phyloP scores from a whole-genome alignment of 2,329 filamentous ascomycete species.

The Colletotrichum endophyticum region DNA sequence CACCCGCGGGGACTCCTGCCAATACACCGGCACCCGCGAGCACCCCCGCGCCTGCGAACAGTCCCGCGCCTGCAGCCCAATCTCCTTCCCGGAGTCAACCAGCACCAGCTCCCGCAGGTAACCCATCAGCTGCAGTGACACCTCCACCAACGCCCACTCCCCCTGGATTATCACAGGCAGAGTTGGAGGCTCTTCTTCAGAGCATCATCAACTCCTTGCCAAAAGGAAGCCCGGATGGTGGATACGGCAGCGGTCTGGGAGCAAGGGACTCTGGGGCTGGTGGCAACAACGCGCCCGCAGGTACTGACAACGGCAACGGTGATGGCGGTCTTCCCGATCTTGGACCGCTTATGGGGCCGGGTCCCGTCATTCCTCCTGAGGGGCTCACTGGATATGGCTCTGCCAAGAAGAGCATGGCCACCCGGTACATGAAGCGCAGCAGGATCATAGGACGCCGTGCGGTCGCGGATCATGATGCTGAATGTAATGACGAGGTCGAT shows the following conservation, averaged over 20 bases:
- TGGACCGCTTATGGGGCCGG: background rate
- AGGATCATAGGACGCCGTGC: constrained; percentile 11
- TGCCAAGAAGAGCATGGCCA: background rate
- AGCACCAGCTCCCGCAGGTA: background rate
- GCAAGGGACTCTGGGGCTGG: constrained; percentile 13
- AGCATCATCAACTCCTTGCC: constrained; percentile 12
- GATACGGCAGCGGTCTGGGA: constrained; percentile 5
- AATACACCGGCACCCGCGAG: background rate
- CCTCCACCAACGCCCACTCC: background rate
- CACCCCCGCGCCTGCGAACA: background rate
- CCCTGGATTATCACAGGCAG: background rate
- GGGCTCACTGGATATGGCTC: background rate
- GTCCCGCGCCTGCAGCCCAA: background rate
- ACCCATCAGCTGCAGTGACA: background rate
- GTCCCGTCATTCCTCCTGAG: background rate
- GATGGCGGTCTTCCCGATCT: background rate
- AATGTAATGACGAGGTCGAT: background rate
- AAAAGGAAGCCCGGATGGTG: background rate
- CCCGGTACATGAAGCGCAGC: constrained; percentile 10
- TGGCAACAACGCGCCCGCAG: background rate
- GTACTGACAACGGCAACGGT: background rate
- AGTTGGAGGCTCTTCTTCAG: constrained; percentile 6
- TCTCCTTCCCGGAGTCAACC: background rate
- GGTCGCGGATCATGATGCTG: background rate
- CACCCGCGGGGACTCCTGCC: background rate